Evolutionary conservation across 768 basidiomycete genomes (phyloP), one percentile per base, ranked within the genome.

Genomic region (Hydnomerulius pinastri): DNA sequence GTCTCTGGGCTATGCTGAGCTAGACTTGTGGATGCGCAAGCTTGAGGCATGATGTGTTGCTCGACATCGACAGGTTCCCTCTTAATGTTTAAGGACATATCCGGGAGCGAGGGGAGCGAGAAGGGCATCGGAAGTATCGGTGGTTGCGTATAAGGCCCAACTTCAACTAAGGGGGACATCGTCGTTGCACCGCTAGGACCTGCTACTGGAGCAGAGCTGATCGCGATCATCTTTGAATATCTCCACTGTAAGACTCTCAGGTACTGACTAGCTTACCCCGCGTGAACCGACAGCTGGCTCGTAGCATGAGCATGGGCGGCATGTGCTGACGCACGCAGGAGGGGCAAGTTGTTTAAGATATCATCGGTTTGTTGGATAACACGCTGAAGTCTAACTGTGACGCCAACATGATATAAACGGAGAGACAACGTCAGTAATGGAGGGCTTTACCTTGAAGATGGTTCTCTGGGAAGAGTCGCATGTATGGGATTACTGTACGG

Each of bases 371-470:
- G 50, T 11, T 30, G 5, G 21, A 61, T 41, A 2, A 68, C 33
- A 10, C 49, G 54, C 37, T 61, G 50, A 9, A 67, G 30, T 44
- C 54, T 63, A 15, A 47, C 65, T 67, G 21, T 8, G n/a, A 21
- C 44, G 15, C 6, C 8, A n/a, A 40, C 32, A 43, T 11, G 20
- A 37, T n/a, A 46, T 23, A 45, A 38, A 25, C 8, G 32, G 18
- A 27, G 3, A 33, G 10, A 9, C 15, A 33, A 11, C 28, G 10
- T 21, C 1, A 4, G 5, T 11, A n/a, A n/a, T 11, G 7, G 15
- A 46, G 43, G 25, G 2, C 46, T 53, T 28, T 27, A 70, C 67
- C 48, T 28, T 59, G 58, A 11, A 68, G 57, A 25, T 60, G 58
- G 9, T 2, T 18, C 38, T 68, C 67, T 2, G 32, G 2, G 46